Evolutionary conservation across 306 rosid species (phyloP).

Genomic region (Medicago truncatula): MtrunA17r5.0-ANR NC_053045.1:8974001-8974500

Average conservation of each 20-base stretch:
- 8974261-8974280: neutral
- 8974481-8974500: constrained; percentile 26
- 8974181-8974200: neutral
- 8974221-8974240: neutral
- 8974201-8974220: neutral
- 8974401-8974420: constrained; percentile 22
- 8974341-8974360: constrained; percentile 6
- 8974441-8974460: constrained; percentile 27
- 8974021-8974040: neutral
- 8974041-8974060: neutral
- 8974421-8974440: constrained; percentile 6
- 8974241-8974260: neutral
- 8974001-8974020: neutral
- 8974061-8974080: neutral
- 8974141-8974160: neutral
- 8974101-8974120: neutral
- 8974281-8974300: constrained; percentile 18
- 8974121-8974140: neutral
- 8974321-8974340: neutral
- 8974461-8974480: constrained; percentile 30
- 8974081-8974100: neutral
- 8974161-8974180: neutral
- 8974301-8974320: constrained; percentile 18
- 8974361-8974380: constrained; percentile 5
- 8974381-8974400: constrained; percentile 12